These are phyloP conservation scores for Xerocomellus amylosporus DNA, from an alignment of 768 basidiomycete genomes.

Conservation along the genomic window DNA sequence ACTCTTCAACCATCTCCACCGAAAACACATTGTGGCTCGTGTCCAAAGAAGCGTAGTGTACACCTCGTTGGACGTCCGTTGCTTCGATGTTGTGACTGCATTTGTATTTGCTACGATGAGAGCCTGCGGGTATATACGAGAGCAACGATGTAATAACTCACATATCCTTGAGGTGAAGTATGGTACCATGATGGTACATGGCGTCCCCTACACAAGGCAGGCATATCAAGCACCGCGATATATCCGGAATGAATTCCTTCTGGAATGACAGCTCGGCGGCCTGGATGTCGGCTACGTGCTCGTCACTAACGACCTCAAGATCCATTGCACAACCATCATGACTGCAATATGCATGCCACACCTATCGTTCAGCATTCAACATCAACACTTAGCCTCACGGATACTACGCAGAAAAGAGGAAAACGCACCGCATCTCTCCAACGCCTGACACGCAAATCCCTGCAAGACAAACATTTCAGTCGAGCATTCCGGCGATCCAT, in stretches of 20 bases:
- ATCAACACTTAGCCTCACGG: no score
- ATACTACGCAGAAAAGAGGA: background rate
- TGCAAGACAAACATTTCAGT: conserved; percentile 3
- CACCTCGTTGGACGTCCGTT: background rate
- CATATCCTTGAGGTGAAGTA: background rate
- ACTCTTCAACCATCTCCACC: no score
- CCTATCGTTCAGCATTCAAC: background rate
- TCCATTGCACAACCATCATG: background rate
- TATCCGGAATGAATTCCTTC: background rate
- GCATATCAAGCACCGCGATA: background rate
- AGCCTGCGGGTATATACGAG: no score
- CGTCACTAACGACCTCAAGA: background rate
- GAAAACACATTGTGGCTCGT: no score
- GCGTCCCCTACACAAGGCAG: background rate
- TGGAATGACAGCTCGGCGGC: background rate
- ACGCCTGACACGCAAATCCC: background rate
- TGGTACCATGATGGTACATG: no score
- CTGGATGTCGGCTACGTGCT: background rate
- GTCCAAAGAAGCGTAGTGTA: background rate
- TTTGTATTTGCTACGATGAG: background rate
- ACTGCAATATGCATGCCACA: background rate
- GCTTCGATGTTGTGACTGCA: background rate
- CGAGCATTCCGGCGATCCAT: conserved; percentile 12
- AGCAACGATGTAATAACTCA: background rate
- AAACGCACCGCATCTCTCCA: conserved; percentile 13